These are phyloP conservation scores for Handroanthus guayacan DNA, from an alignment of 257 asterid genomes.

Conservation along the genomic window DNA sequence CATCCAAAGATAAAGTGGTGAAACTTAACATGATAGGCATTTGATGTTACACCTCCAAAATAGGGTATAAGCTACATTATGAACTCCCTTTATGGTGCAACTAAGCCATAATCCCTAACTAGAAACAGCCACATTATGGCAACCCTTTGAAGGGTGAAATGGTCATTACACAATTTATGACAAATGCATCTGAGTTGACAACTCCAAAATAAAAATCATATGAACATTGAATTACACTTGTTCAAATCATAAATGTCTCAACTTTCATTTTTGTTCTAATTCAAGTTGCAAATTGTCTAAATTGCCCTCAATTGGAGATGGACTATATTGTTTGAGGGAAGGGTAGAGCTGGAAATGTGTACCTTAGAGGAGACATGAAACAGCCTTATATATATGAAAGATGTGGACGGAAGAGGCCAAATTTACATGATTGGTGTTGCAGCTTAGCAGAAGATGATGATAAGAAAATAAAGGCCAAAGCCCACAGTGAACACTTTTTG, in stretches of 20 bases:
- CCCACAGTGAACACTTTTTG: conserved; percentile 34
- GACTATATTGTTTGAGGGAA: background rate
- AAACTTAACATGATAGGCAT: background rate
- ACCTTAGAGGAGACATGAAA: conserved; percentile 25
- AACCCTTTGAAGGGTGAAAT: conserved; percentile 15
- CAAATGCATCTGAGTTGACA: no score
- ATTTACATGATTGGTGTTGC: conserved; percentile 55
- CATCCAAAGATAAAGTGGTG: background rate
- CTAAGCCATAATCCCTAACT: background rate
- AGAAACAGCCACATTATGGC: background rate
- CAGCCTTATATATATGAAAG: conserved; percentile 25
- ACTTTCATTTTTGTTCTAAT: background rate
- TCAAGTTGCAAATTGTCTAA: background rate
- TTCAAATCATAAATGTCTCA: no score
- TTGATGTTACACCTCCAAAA: conserved; percentile 15
- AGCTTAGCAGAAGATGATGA: conserved; percentile 42
- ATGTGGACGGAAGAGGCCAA: conserved; percentile 47
- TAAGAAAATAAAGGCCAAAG: conserved; percentile 43
- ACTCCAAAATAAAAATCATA: no score
- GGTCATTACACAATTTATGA: background rate
- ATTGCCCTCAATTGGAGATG: conserved; percentile 5
- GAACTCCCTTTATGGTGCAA: no score
- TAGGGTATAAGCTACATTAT: no score
- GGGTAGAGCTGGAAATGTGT: conserved; percentile 29
- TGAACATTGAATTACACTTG: background rate